These are phyloP conservation scores for Zygnema circumcarinatum DNA, from an alignment of 139 green algal species.

Conservation along the genomic window DNA sequence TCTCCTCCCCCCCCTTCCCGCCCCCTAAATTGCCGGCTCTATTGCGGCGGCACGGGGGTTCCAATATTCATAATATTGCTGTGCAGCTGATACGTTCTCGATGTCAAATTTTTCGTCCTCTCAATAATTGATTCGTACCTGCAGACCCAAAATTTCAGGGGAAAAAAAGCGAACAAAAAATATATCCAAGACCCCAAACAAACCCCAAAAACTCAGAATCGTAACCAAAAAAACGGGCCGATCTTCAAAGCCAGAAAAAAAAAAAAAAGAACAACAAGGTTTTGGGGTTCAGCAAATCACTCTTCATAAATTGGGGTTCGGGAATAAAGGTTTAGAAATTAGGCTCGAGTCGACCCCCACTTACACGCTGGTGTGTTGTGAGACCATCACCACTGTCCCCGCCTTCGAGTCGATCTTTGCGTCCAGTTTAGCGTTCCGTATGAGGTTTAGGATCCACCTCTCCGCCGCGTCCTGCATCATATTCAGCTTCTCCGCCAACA, in stretches of 20 bases:
- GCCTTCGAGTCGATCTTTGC: slow-evolving; percentile 94
- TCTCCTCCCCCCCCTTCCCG: not conserved
- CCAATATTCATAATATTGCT: slow-evolving; percentile 74
- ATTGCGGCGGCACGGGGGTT: not conserved
- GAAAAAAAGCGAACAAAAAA: slow-evolving; percentile 26
- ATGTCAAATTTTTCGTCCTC: slow-evolving; percentile 82
- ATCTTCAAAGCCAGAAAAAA: not conserved
- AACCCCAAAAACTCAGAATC: slow-evolving; percentile 1
- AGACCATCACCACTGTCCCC: slow-evolving; percentile 94
- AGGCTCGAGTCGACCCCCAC: slow-evolving; percentile 19
- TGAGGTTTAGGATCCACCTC: slow-evolving; percentile 93
- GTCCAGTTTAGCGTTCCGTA: slow-evolving; percentile 90
- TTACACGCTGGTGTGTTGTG: slow-evolving; percentile 71
- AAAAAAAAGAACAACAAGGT: slow-evolving; percentile 32
- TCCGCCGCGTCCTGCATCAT: slow-evolving; percentile 77
- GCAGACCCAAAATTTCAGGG: slow-evolving; percentile 28
- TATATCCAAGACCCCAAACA: slow-evolving; percentile 17
- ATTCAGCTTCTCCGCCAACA: slow-evolving; percentile 85
- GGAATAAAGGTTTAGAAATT: slow-evolving; percentile 11
- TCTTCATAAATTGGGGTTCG: not conserved
- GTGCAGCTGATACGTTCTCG: slow-evolving; percentile 87
- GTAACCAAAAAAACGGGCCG: slow-evolving; percentile 9
- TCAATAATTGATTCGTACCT: slow-evolving; percentile 84
- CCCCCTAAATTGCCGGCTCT: not conserved
- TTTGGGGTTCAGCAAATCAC: not conserved